phyloP scores from a whole-genome alignment of 1,284 basidiomycete species.

The Cutaneotrichosporon sp. region DNA sequence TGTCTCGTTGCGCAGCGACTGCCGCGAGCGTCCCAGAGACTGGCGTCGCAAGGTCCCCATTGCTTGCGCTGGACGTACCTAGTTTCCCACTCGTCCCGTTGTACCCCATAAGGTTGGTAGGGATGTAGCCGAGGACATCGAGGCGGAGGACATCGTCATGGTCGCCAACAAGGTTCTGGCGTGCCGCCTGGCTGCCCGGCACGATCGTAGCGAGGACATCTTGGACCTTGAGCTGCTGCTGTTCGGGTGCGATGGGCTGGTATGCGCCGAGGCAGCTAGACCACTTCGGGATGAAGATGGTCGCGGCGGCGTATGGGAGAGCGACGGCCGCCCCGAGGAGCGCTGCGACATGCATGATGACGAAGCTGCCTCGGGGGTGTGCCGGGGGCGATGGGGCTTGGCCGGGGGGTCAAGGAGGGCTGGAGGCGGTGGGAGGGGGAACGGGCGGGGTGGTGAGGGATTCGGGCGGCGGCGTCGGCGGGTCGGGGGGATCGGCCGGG shows the following conservation, averaged over 20 bases:
- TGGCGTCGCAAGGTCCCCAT: too few relatives aligned
- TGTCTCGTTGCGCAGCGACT: neutral
- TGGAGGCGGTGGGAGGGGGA: neutral
- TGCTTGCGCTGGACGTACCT: constrained; percentile 59
- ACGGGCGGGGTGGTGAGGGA: neutral
- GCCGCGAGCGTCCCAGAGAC: neutral
- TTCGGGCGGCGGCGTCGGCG: neutral
- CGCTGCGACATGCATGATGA: constrained; percentile 12
- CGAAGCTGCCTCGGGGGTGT: constrained; percentile 11
- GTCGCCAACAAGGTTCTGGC: constrained; percentile 37
- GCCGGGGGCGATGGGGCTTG: neutral
- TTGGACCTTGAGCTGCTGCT: constrained; percentile 58
- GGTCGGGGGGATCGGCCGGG: neutral
- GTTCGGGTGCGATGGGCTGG: constrained; percentile 25
- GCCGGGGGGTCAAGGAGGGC: neutral
- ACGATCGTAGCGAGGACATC: constrained; percentile 74
- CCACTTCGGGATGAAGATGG: constrained; percentile 34
- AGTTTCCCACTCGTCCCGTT: constrained; percentile 64
- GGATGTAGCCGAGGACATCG: constrained; percentile 44
- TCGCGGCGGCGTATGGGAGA: constrained; percentile 18
- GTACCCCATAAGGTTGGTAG: constrained; percentile 62
- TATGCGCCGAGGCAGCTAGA: constrained; percentile 32
- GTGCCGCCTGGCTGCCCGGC: constrained; percentile 50
- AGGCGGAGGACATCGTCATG: constrained; percentile 48
- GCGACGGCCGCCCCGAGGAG: constrained; percentile 13